Conservation (phyloP, 2,329 filamentous ascomycete genomes). For the Lachnellula occidentalis region DNA sequence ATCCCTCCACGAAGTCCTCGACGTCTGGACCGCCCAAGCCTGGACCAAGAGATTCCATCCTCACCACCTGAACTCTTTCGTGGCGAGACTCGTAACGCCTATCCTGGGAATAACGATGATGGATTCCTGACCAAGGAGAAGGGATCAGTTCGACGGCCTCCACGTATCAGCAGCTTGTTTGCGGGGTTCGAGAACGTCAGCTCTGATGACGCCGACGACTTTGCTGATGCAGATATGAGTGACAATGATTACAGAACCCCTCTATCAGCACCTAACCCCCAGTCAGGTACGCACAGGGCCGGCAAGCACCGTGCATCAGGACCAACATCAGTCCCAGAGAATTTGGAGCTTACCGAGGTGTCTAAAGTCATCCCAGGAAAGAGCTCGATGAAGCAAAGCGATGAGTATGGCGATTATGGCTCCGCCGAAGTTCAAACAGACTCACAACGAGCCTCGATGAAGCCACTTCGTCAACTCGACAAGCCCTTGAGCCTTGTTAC, state of each 20-base stretch:
- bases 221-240: conserved; percentile 54
- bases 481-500: conserved; percentile 28
- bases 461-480: conserved; percentile 25
- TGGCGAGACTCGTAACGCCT: conserved; percentile 54
- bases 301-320: conserved; percentile 15
- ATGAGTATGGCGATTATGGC: conserved; percentile 15
- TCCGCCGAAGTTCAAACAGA: conserved; percentile 20
- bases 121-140: conserved; percentile 57
- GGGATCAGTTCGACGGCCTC: conserved; percentile 57
- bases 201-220: conserved; percentile 61
- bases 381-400: conserved; percentile 14
- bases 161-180: conserved; percentile 79
- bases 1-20: conserved; percentile 56
- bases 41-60: conserved; percentile 42
- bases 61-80: conserved; percentile 38
- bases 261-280: conserved; percentile 56
- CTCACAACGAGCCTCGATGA: conserved; percentile 15
- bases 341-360: conserved; percentile 20
- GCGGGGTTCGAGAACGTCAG: conserved; percentile 73
- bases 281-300: conserved; percentile 11
- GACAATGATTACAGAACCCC: conserved; percentile 65
- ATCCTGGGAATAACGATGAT: conserved; percentile 77
- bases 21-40: conserved; percentile 45
- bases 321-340: conserved; percentile 27
- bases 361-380: conserved; percentile 13